Evolutionary conservation across 2,329 filamentous ascomycete species (phyloP), one percentile per base, ranked within the genome.

Genomic region (Claviceps africana): DNA sequence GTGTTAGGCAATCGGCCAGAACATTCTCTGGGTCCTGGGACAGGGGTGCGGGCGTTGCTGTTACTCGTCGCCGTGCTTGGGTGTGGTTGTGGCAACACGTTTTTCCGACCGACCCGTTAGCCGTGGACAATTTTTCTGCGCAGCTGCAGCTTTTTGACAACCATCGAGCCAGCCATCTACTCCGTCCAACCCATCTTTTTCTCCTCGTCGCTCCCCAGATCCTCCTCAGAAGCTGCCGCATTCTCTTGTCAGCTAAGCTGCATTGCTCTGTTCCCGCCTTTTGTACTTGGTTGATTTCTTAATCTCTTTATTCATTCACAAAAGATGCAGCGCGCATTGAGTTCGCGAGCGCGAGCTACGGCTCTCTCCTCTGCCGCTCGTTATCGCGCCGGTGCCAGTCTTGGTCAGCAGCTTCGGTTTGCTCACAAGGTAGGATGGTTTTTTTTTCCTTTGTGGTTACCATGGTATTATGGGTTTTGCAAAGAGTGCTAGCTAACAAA

Each of bases 251-350:
- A 48, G 51, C 50, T 59, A 54, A 61, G 56, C 60, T 54, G 61
- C 56, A 59, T 52, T 56, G 58, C 60, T 51, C 56, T 56, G 54
- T 65, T 59, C 37, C n/a, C 43, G 42, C 33, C 39, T 45, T 35
- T 51, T 51, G 42, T 47, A 50, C 21, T 57, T 59, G 60, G 58
- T 56, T 57, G 60, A 57, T 64, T 53, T 56, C 60, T 61, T 62
- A 61, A 57, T 62, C 60, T 59, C 62, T 63, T 57, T 60, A 64
- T 58, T 65, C 74, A 50, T 33, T 19, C n/a, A 50, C 39, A 50
- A 21, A 86, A 71, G 68, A 98, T 98, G 93, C 93, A 98, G 81
- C 88, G 93, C 73, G 89, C 89, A 74, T 80, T 98, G 67, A 82
- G 86, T 68, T 88, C 87, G 63, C 78, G 81, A 69, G 76, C 86